Evolutionary conservation across 2,329 filamentous ascomycete species (phyloP).

Genomic region (Lasiodiplodia theobromae): DNA sequence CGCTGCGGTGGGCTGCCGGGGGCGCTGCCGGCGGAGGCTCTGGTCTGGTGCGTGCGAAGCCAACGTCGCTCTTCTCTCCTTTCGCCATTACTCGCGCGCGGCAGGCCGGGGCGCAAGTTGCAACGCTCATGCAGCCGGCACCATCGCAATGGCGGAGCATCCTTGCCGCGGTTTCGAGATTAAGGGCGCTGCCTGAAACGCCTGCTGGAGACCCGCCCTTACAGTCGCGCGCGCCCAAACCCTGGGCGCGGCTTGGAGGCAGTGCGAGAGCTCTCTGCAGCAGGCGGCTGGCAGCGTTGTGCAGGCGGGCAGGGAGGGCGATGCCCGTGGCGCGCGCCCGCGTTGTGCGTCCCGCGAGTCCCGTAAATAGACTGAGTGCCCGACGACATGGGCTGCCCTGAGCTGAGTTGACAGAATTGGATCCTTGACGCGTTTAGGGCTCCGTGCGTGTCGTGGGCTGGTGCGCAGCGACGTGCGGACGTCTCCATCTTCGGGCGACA

Average conservation of each 20-base stretch:
- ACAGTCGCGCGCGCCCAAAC: no score
- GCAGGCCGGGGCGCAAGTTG: conserved; percentile 1
- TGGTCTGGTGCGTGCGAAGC: background rate
- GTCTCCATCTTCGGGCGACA: conserved; percentile 22
- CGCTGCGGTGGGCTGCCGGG: background rate
- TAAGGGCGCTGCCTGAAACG: conserved; percentile 29
- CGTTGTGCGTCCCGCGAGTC: background rate
- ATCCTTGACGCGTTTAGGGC: conserved; percentile 25
- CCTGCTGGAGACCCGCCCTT: conserved; percentile 18
- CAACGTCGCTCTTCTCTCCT: conserved; percentile 3
- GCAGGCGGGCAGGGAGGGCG: background rate
- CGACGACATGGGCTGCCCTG: conserved; percentile 12
- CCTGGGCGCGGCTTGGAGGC: background rate
- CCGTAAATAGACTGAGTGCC: conserved; percentile 25
- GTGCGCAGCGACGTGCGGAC: conserved; percentile 13
- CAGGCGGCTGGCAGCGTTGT: background rate
- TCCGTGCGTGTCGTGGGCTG: conserved; percentile 21
- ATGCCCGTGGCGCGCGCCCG: background rate
- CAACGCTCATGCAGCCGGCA: conserved; percentile 25
- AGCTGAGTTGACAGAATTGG: conserved; percentile 9
- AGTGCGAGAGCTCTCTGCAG: background rate
- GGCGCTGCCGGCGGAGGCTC: background rate
- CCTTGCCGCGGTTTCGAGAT: conserved; percentile 29
- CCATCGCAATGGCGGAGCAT: conserved; percentile 15
- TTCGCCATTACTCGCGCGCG: conserved; percentile 25